Base-by-base conservation (phyloP, 352 stramenopile species). In the Elongisporangium prolatum region DNA sequence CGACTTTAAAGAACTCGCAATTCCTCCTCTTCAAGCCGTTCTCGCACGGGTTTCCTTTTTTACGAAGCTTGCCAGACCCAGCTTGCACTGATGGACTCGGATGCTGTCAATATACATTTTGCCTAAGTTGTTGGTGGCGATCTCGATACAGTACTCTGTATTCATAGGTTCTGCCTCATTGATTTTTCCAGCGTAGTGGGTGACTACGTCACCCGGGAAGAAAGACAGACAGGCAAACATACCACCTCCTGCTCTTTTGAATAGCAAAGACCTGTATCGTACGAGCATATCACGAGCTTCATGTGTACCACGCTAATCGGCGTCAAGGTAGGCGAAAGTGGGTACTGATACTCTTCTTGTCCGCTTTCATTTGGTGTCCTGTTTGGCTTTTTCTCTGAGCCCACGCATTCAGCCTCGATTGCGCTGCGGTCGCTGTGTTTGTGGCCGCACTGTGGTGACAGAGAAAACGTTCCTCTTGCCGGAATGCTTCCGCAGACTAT, bases 261-360 rank as follows among this genome's bases (percentile, higher is more conserved):
- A 38, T 17, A 8, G n/a, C 21, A 21, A 54, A 34, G 24, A 7
- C 24, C 24, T 7, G 24, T 34, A 34, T 7, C 24, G 24, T 34
- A 34, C 24, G 24, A 34, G 24, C 24, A 7, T 34, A 34, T 34
- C 24, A 34, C 24, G 3, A 7, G 24, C 24, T 34, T 34, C 24
- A 34, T 34, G 24, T 7, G 24, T 34, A 3, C 24, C 24, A 34
- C 24, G 24, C 24, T 34, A 3, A 34, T 34, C 24, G 7, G 24
- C 24, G 24, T 34, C 24, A 3, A 34, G 24, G 24, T 34, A 34
- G 24, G n/a, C n/a, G n/a, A n/a, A n/a, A n/a, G n/a, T 68, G n/a
- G 57, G 65, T 75, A 10, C 24, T 7, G 24, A 34, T 7, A 34
- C 24, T 34, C 4, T 34, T 3, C 7, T 34, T 34, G 3, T 34